Conservation (phyloP, 2,329 filamentous ascomycete genomes). For the Aspergillus fischeri region DNA sequence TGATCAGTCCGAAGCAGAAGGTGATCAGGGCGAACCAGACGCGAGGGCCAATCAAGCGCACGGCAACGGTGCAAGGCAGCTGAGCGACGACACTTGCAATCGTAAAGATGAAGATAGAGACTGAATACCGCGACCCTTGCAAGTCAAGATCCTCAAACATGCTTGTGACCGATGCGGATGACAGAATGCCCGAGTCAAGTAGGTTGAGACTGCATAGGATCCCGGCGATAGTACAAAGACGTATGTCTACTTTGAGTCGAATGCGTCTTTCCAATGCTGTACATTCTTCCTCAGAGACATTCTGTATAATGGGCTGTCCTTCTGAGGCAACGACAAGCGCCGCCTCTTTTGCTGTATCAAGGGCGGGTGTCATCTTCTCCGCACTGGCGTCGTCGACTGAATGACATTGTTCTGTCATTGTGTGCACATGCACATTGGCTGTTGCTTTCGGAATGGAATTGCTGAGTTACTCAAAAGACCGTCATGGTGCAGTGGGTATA, state of each 20-base stretch:
- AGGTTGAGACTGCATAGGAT: slow-evolving; percentile 67
- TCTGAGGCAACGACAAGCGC: neutral
- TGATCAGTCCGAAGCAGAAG: slow-evolving; percentile 60
- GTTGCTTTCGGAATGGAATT: neutral
- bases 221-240: slow-evolving; percentile 66
- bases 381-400: neutral
- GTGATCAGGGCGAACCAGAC: slow-evolving; percentile 60
- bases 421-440: neutral
- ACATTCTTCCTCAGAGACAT: slow-evolving; percentile 17
- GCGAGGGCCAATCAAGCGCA: slow-evolving; percentile 61
- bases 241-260: slow-evolving; percentile 61
- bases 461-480: neutral
- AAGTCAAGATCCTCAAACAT: slow-evolving; percentile 63
- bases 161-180: slow-evolving; percentile 64
- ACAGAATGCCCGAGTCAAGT: slow-evolving; percentile 66
- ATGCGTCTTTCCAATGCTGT: slow-evolving; percentile 44
- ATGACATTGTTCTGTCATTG: neutral
- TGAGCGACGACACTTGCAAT: slow-evolving; percentile 65
- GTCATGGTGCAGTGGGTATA: neutral
- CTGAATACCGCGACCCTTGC: slow-evolving; percentile 62
- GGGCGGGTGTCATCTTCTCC: neutral
- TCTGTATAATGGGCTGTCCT: neutral
- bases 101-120: slow-evolving; percentile 71
- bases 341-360: neutral
- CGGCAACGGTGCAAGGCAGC: slow-evolving; percentile 63